Conservation (phyloP, 1,139 yeast genomes). For the Yamadazyma triangularis region DNA sequence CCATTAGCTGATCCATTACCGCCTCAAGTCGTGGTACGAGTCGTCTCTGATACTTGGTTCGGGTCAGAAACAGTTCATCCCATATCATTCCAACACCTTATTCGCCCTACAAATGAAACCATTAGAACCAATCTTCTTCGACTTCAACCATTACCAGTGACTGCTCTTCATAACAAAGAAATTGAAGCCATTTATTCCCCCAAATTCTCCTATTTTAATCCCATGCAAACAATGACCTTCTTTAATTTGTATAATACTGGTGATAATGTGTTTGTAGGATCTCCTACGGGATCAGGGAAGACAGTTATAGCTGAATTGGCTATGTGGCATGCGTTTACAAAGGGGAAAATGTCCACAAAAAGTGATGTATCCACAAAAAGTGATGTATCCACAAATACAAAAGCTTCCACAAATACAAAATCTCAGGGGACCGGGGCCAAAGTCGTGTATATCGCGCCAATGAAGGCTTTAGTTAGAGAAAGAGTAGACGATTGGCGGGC, state of each 20-base stretch:
- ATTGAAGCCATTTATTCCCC: constrained; percentile 63
- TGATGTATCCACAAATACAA: too few species aligned
- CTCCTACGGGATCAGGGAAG: constrained; percentile 98
- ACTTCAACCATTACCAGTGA: constrained; percentile 79
- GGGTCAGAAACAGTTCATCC: constrained; percentile 78
- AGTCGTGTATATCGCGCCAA: constrained; percentile 94
- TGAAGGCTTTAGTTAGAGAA: constrained; percentile 97
- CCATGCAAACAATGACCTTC: constrained; percentile 98
- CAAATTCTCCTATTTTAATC: constrained; percentile 84
- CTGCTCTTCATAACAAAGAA: constrained; percentile 68
- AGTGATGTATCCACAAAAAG: too few species aligned
- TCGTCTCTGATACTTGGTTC: constrained; percentile 82
- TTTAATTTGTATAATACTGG: constrained; percentile 80
- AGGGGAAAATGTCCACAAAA: constrained; percentile 52
- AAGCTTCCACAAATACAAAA: too few species aligned
- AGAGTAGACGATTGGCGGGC: constrained; percentile 93
- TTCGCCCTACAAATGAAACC: constrained; percentile 84
- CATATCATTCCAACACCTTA: constrained; percentile 85
- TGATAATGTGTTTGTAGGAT: constrained; percentile 85
- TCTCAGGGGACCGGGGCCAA: too few species aligned
- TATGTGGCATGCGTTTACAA: constrained; percentile 89
- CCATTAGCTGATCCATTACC: constrained; percentile 89
- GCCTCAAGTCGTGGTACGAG: constrained; percentile 76
- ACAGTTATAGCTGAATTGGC: constrained; percentile 97
- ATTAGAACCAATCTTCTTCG: constrained; percentile 74